Percentiles rank a stretch among this genome's conserved stretches.
These are phyloP conservation scores for Aspergillus pseudoterreus DNA, from an alignment of 2,329 filamentous ascomycete genomes.

Conservation along the genomic window DNA sequence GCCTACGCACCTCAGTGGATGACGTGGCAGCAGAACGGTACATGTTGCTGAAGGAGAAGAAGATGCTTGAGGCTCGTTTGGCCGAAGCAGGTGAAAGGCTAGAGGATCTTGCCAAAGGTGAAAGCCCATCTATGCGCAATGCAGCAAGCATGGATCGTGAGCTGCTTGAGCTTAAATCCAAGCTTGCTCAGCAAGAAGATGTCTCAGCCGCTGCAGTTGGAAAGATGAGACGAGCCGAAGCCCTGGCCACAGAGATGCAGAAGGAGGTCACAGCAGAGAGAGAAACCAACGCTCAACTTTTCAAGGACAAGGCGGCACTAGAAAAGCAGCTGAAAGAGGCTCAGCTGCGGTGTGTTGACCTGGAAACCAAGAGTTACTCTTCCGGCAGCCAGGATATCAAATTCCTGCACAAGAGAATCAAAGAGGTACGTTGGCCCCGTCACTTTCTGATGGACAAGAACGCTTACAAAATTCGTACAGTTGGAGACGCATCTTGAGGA, in stretches of 20 bases:
- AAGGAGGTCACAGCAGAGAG: constrained; percentile 86
- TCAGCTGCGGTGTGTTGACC: constrained; percentile 82
- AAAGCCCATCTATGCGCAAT: constrained; percentile 82
- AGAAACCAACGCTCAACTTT: constrained; percentile 73
- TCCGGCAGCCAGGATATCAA: constrained; percentile 92
- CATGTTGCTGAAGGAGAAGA: constrained; percentile 81
- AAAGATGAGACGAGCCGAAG: constrained; percentile 94
- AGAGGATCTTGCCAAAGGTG: constrained; percentile 80
- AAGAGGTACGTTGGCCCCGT: constrained; percentile 66
- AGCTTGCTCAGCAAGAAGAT: constrained; percentile 88
- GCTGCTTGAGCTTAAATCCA: constrained; percentile 82
- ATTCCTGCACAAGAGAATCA: constrained; percentile 88
- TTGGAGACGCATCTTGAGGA: constrained; percentile 83
- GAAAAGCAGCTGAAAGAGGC: constrained; percentile 90
- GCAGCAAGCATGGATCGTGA: constrained; percentile 86
- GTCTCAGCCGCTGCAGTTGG: constrained; percentile 86
- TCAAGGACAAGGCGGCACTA: constrained; percentile 83
- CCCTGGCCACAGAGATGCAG: constrained; percentile 80
- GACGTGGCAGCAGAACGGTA: constrained; percentile 84
- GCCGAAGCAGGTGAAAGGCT: constrained; percentile 83
- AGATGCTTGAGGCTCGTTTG: constrained; percentile 76
- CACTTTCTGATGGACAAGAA: background rate
- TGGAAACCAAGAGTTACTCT: constrained; percentile 96
- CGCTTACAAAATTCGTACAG: constrained; percentile 43
- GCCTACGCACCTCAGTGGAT: constrained; percentile 77